Conservation (phyloP, 768 basidiomycete species). For the Amanita subjunquillea region DNA sequence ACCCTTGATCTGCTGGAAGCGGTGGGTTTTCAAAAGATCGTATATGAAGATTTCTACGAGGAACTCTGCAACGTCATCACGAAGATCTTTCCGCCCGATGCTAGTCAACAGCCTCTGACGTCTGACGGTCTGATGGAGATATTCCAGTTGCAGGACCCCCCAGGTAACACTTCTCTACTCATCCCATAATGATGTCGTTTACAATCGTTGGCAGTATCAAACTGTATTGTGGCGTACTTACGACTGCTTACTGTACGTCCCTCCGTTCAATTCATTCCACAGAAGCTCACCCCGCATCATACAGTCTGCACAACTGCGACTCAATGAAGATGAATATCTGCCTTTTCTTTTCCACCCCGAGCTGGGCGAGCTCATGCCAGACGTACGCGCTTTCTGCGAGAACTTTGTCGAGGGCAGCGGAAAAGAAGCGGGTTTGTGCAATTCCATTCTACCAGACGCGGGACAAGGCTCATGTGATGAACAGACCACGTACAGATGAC, state of each 20-base stretch:
- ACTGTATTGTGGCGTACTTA: slow-evolving; percentile 71
- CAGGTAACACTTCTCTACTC: slow-evolving; percentile 20
- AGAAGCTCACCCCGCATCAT: neutral
- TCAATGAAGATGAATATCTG: slow-evolving; percentile 47
- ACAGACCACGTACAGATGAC: slow-evolving; percentile 76
- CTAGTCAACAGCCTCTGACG: slow-evolving; percentile 24
- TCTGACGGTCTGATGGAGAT: slow-evolving; percentile 28
- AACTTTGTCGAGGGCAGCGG: slow-evolving; percentile 68
- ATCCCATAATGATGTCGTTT: neutral
- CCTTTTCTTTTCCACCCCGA: slow-evolving; percentile 76
- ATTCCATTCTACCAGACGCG: too few relatives aligned
- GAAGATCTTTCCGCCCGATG: slow-evolving; percentile 26
- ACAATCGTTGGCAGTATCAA: slow-evolving; percentile 34
- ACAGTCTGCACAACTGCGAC: slow-evolving; percentile 66
- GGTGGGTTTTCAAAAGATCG: slow-evolving; percentile 54
- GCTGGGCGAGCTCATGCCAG: slow-evolving; percentile 38
- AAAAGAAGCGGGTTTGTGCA: slow-evolving; percentile 58
- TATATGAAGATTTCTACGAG: slow-evolving; percentile 71
- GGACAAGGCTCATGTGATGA: too few relatives aligned
- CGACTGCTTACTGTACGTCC: slow-evolving; percentile 57
- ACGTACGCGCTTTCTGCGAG: slow-evolving; percentile 60
- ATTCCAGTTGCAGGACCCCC: slow-evolving; percentile 36
- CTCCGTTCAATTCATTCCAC: neutral
- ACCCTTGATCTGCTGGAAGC: slow-evolving; percentile 40
- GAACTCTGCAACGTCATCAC: slow-evolving; percentile 44